phyloP scores from a whole-genome alignment of 108 stramenopile genomes.

The Pseudonitzschia pungens region DNA sequence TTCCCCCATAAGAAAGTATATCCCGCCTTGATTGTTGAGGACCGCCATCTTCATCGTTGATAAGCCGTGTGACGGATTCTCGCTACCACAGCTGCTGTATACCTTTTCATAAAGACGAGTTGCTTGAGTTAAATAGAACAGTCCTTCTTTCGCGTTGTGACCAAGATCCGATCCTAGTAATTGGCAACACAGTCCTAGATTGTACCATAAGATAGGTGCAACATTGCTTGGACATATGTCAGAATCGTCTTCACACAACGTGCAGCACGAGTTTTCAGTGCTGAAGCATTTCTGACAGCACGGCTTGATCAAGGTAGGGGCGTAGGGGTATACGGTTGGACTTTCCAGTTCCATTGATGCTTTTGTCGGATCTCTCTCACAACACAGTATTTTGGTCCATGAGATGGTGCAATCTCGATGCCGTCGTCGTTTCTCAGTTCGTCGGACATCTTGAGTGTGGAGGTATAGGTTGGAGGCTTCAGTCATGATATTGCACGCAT shows the following conservation, averaged over 20 bases:
- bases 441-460: slow-evolving; percentile 8
- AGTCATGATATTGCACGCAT: slow-evolving; percentile 20
- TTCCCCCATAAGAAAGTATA: slow-evolving; percentile 13
- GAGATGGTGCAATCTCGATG: slow-evolving; percentile 18
- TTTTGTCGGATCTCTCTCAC: not conserved
- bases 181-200: slow-evolving; percentile 23
- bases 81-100: slow-evolving; percentile 6
- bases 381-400: slow-evolving; percentile 2
- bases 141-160: slow-evolving; percentile 4
- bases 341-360: not conserved
- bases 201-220: slow-evolving; percentile 30
- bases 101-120: slow-evolving; percentile 22
- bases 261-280: not conserved
- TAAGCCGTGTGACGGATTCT: slow-evolving; percentile 1
- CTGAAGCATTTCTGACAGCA: slow-evolving; percentile 14
- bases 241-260: slow-evolving; percentile 15
- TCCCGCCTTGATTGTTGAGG: slow-evolving; percentile 19
- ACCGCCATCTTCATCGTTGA: slow-evolving; percentile 28
- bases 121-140: slow-evolving; percentile 13
- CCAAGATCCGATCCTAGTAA: slow-evolving; percentile 21
- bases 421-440: not conserved
- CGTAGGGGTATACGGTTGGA: slow-evolving; percentile 17
- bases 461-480: slow-evolving; percentile 10
- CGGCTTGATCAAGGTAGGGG: slow-evolving; percentile 14
- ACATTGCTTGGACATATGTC: slow-evolving; percentile 24